Conservation (phyloP, 2,329 filamentous ascomycete genomes). For the Trichophyton equinum region DNA sequence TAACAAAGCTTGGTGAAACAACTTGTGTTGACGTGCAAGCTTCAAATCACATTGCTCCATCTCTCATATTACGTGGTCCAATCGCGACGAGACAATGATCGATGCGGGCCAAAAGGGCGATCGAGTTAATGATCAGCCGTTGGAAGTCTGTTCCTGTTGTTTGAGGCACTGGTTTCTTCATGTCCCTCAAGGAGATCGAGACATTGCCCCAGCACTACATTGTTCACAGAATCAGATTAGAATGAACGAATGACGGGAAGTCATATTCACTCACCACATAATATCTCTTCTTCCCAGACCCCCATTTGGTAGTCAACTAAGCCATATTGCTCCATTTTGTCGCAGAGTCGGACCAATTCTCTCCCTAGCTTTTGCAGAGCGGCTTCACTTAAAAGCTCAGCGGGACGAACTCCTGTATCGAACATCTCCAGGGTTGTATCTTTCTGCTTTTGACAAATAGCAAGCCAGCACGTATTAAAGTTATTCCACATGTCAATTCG, state of each 20-base stretch:
- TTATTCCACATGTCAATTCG: conserved; percentile 81
- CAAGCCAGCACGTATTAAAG: conserved; percentile 87
- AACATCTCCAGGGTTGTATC: conserved; percentile 53
- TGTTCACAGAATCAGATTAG: neutral
- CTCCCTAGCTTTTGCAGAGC: conserved; percentile 67
- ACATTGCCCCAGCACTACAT: conserved; percentile 12
- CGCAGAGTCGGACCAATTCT: conserved; percentile 69
- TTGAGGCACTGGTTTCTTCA: neutral
- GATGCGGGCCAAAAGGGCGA: neutral
- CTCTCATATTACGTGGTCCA: conserved; percentile 2
- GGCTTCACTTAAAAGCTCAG: conserved; percentile 53
- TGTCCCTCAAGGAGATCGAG: conserved; percentile 11
- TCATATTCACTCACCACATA: conserved; percentile 50
- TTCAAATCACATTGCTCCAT: conserved; percentile 1
- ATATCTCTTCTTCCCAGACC: conserved; percentile 87
- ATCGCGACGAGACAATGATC: neutral
- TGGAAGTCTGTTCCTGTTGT: neutral
- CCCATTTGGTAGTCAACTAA: conserved; percentile 96
- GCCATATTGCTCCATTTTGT: conserved; percentile 79
- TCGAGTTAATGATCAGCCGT: neutral
- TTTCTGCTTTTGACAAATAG: conserved; percentile 69
- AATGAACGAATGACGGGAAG: neutral
- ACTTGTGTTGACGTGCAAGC: neutral
- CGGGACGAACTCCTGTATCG: conserved; percentile 44
- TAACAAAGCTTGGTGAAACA: neutral